A percentile compares a stretch with the other conserved stretches of the same genome.
Conservation (phyloP, 2,329 filamentous ascomycete species). For the Daldinia sp. region DNA sequence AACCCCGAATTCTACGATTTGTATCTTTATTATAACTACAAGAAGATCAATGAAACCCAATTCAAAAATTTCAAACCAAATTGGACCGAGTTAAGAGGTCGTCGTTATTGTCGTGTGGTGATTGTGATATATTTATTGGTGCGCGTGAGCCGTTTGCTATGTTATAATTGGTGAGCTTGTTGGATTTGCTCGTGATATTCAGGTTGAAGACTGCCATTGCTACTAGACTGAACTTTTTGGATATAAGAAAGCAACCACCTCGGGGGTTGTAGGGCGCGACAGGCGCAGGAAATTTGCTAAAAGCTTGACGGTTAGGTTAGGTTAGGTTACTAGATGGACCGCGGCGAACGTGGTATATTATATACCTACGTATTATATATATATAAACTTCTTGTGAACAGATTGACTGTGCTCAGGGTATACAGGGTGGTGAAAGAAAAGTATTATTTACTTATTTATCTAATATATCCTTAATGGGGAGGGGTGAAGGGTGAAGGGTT, state of each 20-base stretch:
- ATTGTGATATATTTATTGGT: neutral
- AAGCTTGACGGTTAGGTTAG: neutral
- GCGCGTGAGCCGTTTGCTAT: neutral
- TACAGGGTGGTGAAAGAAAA: neutral
- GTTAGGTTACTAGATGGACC: neutral
- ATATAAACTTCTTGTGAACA: neutral
- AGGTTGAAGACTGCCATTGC: neutral
- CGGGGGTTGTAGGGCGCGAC: neutral
- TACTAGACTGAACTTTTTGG: neutral
- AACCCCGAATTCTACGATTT: conserved; percentile 42
- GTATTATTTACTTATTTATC: no score
- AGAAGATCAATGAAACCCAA: conserved; percentile 46
- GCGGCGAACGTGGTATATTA: neutral
- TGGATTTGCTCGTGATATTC: neutral
- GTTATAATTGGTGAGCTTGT: neutral
- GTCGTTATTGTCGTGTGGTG: neutral
- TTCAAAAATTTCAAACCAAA: conserved; percentile 23
- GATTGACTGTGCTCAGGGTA: neutral
- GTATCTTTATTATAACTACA: conserved; percentile 48
- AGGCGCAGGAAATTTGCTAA: neutral
- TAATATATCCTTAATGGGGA: neutral
- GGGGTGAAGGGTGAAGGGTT: no score
- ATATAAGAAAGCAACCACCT: neutral
- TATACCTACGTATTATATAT: neutral
- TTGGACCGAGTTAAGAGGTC: conserved; percentile 2